Evolutionary conservation across 805 yeast species (phyloP), one percentile per base, ranked within the genome.

Genomic region (Candida wancherniae): DNA sequence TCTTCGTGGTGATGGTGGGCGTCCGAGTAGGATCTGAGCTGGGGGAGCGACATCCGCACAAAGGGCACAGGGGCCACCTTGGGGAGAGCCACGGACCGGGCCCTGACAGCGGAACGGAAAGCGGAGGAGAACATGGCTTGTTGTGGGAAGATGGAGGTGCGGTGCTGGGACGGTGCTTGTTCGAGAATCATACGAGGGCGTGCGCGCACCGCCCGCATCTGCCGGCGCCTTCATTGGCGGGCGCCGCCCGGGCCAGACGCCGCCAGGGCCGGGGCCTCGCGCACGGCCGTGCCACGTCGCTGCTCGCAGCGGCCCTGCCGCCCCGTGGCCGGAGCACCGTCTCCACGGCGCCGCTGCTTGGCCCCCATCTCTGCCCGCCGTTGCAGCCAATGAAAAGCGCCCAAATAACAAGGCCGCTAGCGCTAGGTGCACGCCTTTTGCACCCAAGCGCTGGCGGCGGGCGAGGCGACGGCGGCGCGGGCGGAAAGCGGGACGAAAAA

Each of bases 1-100:
- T 87, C 97, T 60, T 84, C 95, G 47, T 80, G 84, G 58, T 84
- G 94, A 60, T 84, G 94, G 49, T 80, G 84, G 59, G 82, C 90
- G 48, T 71, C 80, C 33, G 94, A 82, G 73, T 84, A 87, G 52
- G 70, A 70, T 77, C 96, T 77, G 29, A 61, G 40, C 37, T 51
- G 61, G 35, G 53, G 53, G 23, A 51, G 36, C 16, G 57, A 31
- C 29, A 49, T 33, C 34, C 47, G 49, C 30, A 43, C 39, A 37
- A 50, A 36, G 29, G 42, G 37, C 21, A 22, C 22, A 18, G 36
- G 48, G 24, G 59, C 55, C 36, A 52, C 17, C 47, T 60, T 57
- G 31, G 62, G 61, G 34, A 49, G 36, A 18, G 47, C 48, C 28
- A 45, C 43, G 28, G 47, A 54, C 53, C 61, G 57, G 29, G 61